A percentile compares a stretch with the other conserved stretches of the same genome.
phyloP scores from a whole-genome alignment of 306 rosid genomes.

The Pueraria montana region DNA sequence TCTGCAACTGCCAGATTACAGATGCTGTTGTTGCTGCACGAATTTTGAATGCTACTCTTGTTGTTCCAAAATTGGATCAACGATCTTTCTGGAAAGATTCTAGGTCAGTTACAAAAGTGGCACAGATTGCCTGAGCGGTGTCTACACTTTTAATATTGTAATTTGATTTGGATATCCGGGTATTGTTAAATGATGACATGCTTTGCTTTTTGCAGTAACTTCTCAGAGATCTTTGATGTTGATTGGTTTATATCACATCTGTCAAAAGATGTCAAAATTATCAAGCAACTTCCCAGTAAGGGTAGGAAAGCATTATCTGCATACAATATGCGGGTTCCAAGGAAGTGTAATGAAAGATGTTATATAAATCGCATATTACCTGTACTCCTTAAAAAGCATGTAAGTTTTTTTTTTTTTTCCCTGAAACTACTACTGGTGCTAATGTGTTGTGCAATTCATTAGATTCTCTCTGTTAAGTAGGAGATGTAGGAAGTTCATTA shows the following conservation, averaged over 20 bases:
- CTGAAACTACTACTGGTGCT: slow-evolving; percentile 37
- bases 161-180: slow-evolving; percentile 26
- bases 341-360: slow-evolving; percentile 97
- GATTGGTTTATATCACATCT: slow-evolving; percentile 84
- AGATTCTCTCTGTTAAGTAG: slow-evolving; percentile 27
- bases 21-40: slow-evolving; percentile 98
- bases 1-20: slow-evolving; percentile 78
- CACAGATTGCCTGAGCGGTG: slow-evolving; percentile 22
- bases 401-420: slow-evolving; percentile 73
- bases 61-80: slow-evolving; percentile 92
- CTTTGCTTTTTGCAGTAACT: slow-evolving; percentile 79
- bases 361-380: slow-evolving; percentile 86
- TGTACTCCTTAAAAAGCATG: slow-evolving; percentile 89
- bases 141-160: slow-evolving; percentile 23
- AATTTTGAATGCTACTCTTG: slow-evolving; percentile 94
- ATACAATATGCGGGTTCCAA: slow-evolving; percentile 89
- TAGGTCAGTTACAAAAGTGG: slow-evolving; percentile 65
- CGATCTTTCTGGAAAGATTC: slow-evolving; percentile 98
- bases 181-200: slow-evolving; percentile 27
- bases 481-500: slow-evolving; percentile 20
- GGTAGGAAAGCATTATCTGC: slow-evolving; percentile 73
- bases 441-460: slow-evolving; percentile 28
- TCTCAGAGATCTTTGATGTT: slow-evolving; percentile 94
- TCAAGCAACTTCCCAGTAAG: slow-evolving; percentile 83
- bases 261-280: slow-evolving; percentile 85